Evolutionary conservation across 805 yeast genomes (phyloP).

Genomic region (Teunomyces lycoperdinae): DNA sequence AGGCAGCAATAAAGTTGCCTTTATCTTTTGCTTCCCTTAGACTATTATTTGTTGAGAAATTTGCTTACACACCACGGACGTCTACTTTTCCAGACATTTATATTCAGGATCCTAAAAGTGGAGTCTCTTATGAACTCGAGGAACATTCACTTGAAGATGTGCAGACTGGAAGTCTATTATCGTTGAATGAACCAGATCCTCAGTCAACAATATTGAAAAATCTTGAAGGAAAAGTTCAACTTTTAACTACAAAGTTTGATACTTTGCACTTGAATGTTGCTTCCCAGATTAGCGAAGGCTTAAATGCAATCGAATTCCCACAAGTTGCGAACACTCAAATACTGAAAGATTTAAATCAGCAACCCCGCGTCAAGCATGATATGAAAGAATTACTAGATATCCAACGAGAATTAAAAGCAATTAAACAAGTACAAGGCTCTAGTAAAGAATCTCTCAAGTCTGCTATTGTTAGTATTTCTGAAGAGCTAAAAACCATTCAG

Average conservation of each 20-base stretch:
- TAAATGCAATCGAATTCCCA: slow-evolving; percentile 20
- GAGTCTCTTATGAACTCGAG: slow-evolving; percentile 77
- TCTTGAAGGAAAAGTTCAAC: slow-evolving; percentile 16
- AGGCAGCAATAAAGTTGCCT: slow-evolving; percentile 44
- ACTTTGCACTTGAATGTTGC: slow-evolving; percentile 10
- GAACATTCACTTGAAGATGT: slow-evolving; percentile 62
- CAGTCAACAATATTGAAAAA: slow-evolving; percentile 16
- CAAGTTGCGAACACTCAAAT: background rate
- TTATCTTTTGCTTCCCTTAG: slow-evolving; percentile 54
- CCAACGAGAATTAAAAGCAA: slow-evolving; percentile 56
- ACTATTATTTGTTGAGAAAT: slow-evolving; percentile 78
- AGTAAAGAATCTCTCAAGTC: slow-evolving; percentile 42
- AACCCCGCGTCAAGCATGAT: background rate
- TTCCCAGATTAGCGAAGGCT: slow-evolving; percentile 16
- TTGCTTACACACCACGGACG: slow-evolving; percentile 76
- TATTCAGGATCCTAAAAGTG: slow-evolving; percentile 57
- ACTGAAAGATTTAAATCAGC: background rate
- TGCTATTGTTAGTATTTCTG: slow-evolving; percentile 43
- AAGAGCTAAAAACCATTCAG: slow-evolving; percentile 52
- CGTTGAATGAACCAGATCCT: slow-evolving; percentile 49
- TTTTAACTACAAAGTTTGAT: slow-evolving; percentile 17
- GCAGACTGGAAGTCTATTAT: slow-evolving; percentile 55
- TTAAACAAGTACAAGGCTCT: slow-evolving; percentile 53
- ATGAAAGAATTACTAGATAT: slow-evolving; percentile 41
- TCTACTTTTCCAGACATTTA: slow-evolving; percentile 76